These are phyloP conservation scores for Mortierella sp. DNA, from an alignment of 371 early-diverging fungal genomes.

Conservation along the genomic window DNA sequence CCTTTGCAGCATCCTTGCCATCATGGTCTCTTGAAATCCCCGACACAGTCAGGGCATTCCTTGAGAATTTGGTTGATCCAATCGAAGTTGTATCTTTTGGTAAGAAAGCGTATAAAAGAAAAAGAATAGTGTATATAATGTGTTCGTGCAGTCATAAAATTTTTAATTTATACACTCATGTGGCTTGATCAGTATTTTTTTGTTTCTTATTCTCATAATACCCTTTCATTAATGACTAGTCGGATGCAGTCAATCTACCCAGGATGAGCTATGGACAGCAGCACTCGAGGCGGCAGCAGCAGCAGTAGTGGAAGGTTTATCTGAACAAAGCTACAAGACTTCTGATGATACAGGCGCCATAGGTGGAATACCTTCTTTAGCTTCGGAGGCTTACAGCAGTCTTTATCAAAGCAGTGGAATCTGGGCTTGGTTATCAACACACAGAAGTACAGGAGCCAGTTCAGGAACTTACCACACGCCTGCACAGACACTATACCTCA, in stretches of 20 bases:
- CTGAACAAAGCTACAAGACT: background rate
- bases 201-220: too few relatives aligned
- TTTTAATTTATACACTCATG: background rate
- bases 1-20: background rate
- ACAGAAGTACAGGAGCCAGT: background rate
- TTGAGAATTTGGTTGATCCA: conserved; percentile 29
- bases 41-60: conserved; percentile 15
- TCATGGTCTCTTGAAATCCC: conserved; percentile 24
- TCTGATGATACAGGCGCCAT: background rate
- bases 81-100: conserved; percentile 31
- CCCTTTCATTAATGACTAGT: too few relatives aligned
- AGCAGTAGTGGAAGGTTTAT: too few relatives aligned
- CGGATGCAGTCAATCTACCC: conserved; percentile 16
- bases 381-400: background rate
- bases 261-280: conserved; percentile 16
- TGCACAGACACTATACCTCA: background rate
- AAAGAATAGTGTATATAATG: background rate
- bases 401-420: conserved; percentile 7
- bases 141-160: background rate
- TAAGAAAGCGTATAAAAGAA: conserved; percentile 2
- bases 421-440: conserved; percentile 22
- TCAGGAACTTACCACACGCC: background rate
- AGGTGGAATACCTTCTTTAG: background rate
- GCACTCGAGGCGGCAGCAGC: background rate
- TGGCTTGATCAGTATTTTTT: too few relatives aligned